Percentiles rank a stretch among this genome's conserved stretches.
These are phyloP conservation scores for Colletotrichum limetticola DNA, from an alignment of 2,329 filamentous ascomycete species.

Conservation along the genomic window DNA sequence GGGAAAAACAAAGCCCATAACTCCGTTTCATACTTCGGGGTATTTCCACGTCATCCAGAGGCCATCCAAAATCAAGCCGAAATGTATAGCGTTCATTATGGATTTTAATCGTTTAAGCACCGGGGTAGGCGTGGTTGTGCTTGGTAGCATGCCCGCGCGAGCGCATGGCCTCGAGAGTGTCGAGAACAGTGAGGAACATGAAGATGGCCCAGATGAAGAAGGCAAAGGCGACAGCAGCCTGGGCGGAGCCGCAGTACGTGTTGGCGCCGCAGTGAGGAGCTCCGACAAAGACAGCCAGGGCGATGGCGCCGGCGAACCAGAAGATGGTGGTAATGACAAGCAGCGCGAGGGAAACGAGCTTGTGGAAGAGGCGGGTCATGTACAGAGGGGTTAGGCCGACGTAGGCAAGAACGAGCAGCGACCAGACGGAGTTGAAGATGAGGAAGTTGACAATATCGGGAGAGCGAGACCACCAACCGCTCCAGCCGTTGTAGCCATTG, in stretches of 20 bases:
- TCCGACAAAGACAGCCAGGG: conserved; percentile 74
- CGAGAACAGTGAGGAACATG: conserved; percentile 57
- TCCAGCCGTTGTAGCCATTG: conserved; percentile 41
- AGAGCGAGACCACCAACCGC: conserved; percentile 40
- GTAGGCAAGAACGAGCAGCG: conserved; percentile 76
- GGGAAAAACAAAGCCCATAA: neutral
- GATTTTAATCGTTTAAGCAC: conserved; percentile 4
- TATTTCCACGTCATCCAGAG: conserved; percentile 26
- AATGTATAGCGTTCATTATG: neutral
- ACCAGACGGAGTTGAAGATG: conserved; percentile 83
- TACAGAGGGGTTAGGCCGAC: conserved; percentile 75
- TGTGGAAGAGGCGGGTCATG: conserved; percentile 69
- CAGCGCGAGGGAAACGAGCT: conserved; percentile 71
- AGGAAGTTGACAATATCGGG: conserved; percentile 78
- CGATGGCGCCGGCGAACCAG: conserved; percentile 90
- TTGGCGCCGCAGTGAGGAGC: conserved; percentile 63
- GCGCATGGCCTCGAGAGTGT: conserved; percentile 55
- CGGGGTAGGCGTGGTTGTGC: conserved; percentile 33
- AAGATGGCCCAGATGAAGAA: conserved; percentile 72
- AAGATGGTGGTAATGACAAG: conserved; percentile 83
- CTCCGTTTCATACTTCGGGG: conserved; percentile 25
- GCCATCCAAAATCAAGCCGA: neutral
- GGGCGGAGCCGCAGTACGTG: conserved; percentile 66
- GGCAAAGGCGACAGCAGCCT: conserved; percentile 74
- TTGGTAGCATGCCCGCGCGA: conserved; percentile 48